Evolutionary conservation across 768 basidiomycete genomes (phyloP).

Genomic region (Termitomyces sp.): DNA sequence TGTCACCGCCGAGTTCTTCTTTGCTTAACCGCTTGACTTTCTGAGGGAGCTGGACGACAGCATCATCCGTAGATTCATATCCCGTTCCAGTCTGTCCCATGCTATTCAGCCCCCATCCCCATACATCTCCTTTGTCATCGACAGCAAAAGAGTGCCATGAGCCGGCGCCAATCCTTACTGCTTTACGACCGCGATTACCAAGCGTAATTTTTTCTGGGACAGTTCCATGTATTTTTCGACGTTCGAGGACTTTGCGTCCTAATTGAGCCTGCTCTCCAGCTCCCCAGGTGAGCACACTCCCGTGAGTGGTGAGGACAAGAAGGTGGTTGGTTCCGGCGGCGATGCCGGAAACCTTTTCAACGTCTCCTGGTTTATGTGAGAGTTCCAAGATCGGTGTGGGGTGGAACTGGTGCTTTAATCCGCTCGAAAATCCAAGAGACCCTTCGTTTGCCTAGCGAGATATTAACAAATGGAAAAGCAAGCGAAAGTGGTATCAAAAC

Average conservation of each 20-base stretch:
- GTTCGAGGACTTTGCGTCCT: slow-evolving; percentile 84
- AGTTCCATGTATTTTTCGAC: slow-evolving; percentile 86
- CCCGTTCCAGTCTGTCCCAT: slow-evolving; percentile 79
- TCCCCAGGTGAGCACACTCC: slow-evolving; percentile 86
- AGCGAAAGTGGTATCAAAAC: slow-evolving; percentile 17
- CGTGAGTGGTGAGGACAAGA: slow-evolving; percentile 82
- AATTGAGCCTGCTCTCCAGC: slow-evolving; percentile 89
- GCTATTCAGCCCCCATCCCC: slow-evolving; percentile 95
- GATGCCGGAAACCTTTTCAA: slow-evolving; percentile 69
- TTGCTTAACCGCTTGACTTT: slow-evolving; percentile 63
- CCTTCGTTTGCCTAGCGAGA: slow-evolving; percentile 63
- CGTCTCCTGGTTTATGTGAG: slow-evolving; percentile 54
- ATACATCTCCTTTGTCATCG: slow-evolving; percentile 76
- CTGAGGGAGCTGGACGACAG: slow-evolving; percentile 56
- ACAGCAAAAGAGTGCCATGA: slow-evolving; percentile 89
- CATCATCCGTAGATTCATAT: slow-evolving; percentile 36
- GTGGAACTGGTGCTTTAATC: slow-evolving; percentile 58
- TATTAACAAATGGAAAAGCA: slow-evolving; percentile 1
- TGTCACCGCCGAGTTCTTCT: slow-evolving; percentile 52
- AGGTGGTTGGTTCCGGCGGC: slow-evolving; percentile 88
- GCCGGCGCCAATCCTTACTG: slow-evolving; percentile 72
- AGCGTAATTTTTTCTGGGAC: slow-evolving; percentile 82
- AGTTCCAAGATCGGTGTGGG: slow-evolving; percentile 60
- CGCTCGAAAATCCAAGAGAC: slow-evolving; percentile 76
- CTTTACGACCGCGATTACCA: slow-evolving; percentile 54